Evolutionary conservation across 2,329 filamentous ascomycete species (phyloP), one percentile per base, ranked within the genome.

Genomic region (Fusarium transvaalense): DNA sequence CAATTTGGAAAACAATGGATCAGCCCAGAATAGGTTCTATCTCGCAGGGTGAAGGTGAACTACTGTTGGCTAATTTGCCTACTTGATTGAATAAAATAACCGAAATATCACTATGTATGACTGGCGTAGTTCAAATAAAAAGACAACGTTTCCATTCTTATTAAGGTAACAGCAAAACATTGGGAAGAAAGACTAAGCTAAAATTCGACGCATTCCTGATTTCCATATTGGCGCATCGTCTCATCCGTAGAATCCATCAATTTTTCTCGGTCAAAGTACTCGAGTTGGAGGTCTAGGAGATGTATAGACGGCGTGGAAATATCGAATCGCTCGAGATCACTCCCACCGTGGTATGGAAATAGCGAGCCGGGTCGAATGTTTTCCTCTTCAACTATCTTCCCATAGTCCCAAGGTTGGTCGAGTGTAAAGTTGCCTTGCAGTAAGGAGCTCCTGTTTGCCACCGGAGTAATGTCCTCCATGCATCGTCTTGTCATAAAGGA

Each of bases 391-490:
- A 32, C n/a, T 5, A 67, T 25, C 10, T 46, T 15, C 6, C 42
- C 27, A 6, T 48, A 38, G 10, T 65, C 25, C 51, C 60, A 58
- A 4, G 42, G 17, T 9, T 41, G 46, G 29, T 47, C 23, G 3
- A 56, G 31, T 9, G 38, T 53, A 27, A 65, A 65, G 15, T 68
- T 69, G 35, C 48, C 55, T 6, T 27, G 37, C 1, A 64, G 19
- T 10, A 63, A 23, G 3, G 53, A 56, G 4, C 45, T 32, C 32
- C 55, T n/a, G 2, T 27, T 15, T 0, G 15, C 1, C 4, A 45
- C 41, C 15, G n/a, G 39, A 17, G 9, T 7, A 3, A 47, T 27
- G 14, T 10, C 31, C 3, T 32, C 14, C 2, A 27, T 17, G 6
- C 3, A 14, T 3, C 1, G 0, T 6, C 12, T 6, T 5, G n/a